Evolutionary conservation across 1,284 basidiomycete genomes (phyloP), one percentile per base, ranked within the genome.

Genomic region (Cryptococcus sp.): DNA sequence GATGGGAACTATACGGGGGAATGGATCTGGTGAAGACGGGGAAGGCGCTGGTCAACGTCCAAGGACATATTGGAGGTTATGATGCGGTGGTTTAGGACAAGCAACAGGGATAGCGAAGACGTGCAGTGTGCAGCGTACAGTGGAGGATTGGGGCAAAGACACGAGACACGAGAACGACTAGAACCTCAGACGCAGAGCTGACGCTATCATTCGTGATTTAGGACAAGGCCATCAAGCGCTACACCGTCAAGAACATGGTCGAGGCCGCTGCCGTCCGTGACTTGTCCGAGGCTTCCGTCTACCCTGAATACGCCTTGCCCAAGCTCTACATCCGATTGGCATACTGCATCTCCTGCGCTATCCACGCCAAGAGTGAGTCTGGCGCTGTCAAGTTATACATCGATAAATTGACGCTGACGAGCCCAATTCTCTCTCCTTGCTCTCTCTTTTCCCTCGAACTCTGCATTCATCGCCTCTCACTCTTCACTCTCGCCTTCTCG

Each of bases 181-280:
- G 44, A 20, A n/a, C n/a, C n/a, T n/a, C n/a, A n/a, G n/a, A n/a
- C n/a, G 2, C 19, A 41, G 19, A 38, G 50, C 61, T 65, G 41
- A 62, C 58, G 17, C 43, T 54, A 46, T 11, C 1, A 23, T 10
- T 1, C 55, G 38, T 13, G 8, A 34, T 7, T 38, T 22, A 84
- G 86, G 96, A 99, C 85, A 99, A 97, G 87, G 95, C 96, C 68
- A 98, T 99, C 89, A 99, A 99, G 85, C 86, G 95, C 62, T 97
- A 97, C 87, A 97, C 94, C 55, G 94, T 99, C 76, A 89, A 94
- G 81, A 99, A 99, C 87, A 99, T 99, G 89, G 93, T 99, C 63
- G 94, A 99, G 86, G 90, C 91, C 74, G 95, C 95, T 58, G 95
- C 95, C 64, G 90, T 99, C 72, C 86, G 95, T 74, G 95, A 99